Percentiles rank a stretch among this genome's conserved stretches.
phyloP scores from a whole-genome alignment of 805 yeast genomes.

The Zygoascus biomembranicola region DNA sequence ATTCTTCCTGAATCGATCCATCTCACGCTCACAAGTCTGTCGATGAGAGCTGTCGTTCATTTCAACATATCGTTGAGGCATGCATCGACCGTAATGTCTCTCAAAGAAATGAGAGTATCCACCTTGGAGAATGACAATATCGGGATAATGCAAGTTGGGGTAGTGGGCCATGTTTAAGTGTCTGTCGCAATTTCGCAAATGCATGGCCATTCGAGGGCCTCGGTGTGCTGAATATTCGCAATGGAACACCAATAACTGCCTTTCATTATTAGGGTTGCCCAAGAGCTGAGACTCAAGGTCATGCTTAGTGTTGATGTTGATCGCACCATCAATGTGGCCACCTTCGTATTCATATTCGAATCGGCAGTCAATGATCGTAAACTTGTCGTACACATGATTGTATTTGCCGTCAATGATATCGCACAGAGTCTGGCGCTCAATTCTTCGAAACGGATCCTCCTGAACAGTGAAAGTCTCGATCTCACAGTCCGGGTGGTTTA shows the following conservation, averaged over 20 bases:
- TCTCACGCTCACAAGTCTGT: constrained; percentile 43
- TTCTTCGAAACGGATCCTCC: constrained; percentile 63
- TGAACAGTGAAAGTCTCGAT: constrained; percentile 38
- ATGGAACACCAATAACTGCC: constrained; percentile 67
- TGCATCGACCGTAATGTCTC: constrained; percentile 48
- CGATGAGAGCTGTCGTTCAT: constrained; percentile 60
- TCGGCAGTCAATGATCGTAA: constrained; percentile 73
- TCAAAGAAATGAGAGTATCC: constrained; percentile 80
- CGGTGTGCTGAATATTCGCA: constrained; percentile 91
- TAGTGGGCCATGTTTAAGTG: constrained; percentile 61
- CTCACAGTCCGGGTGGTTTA: constrained; percentile 18
- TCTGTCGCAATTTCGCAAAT: constrained; percentile 78
- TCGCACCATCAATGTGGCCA: constrained; percentile 82
- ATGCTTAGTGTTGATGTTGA: constrained; percentile 64
- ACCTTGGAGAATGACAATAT: constrained; percentile 79
- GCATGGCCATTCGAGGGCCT: constrained; percentile 90
- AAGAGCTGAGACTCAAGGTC: constrained; percentile 55
- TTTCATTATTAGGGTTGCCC: constrained; percentile 20
- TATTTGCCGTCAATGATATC: constrained; percentile 50
- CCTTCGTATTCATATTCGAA: constrained; percentile 89
- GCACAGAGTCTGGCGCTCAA: constrained; percentile 49
- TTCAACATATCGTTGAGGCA: constrained; percentile 72
- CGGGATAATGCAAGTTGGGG: constrained; percentile 81
- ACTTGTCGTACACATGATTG: constrained; percentile 44
- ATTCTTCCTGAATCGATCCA: constrained; percentile 44